Conservation (phyloP, 1,139 yeast genomes). For the Geotrichum carabidarum region DNA sequence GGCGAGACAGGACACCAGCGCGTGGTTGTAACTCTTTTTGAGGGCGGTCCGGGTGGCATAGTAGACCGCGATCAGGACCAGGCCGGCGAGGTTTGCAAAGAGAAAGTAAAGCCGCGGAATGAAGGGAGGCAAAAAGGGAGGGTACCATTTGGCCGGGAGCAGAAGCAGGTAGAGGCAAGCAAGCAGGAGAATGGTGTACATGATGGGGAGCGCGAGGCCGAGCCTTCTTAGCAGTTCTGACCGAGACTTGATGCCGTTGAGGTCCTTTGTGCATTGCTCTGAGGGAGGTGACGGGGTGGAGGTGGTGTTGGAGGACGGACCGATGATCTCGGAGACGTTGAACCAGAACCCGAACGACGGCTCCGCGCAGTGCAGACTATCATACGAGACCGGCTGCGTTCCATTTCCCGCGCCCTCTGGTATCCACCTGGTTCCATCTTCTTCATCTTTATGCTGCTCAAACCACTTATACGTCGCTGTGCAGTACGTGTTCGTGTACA, state of each 20-base stretch:
- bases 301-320: neutral
- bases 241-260: neutral
- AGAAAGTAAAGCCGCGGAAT: neutral
- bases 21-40: neutral
- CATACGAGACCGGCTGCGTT: neutral
- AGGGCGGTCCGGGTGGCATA: neutral
- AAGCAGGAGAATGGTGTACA: neutral
- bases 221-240: neutral
- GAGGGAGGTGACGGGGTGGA: neutral
- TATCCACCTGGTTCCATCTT: neutral
- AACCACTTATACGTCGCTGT: neutral
- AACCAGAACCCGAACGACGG: neutral
- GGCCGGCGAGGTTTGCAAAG: neutral
- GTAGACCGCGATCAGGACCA: neutral
- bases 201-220: neutral
- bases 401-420: neutral
- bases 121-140: neutral
- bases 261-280: neutral
- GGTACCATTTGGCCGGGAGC: neutral
- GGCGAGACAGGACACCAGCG: no score
- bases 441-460: neutral
- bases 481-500: neutral
- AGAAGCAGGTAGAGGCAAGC: neutral
- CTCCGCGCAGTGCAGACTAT: neutral
- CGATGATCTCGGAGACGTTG: neutral